Base-by-base conservation (phyloP, 1,284 basidiomycete species). In the Kwoniella shivajii region DNA sequence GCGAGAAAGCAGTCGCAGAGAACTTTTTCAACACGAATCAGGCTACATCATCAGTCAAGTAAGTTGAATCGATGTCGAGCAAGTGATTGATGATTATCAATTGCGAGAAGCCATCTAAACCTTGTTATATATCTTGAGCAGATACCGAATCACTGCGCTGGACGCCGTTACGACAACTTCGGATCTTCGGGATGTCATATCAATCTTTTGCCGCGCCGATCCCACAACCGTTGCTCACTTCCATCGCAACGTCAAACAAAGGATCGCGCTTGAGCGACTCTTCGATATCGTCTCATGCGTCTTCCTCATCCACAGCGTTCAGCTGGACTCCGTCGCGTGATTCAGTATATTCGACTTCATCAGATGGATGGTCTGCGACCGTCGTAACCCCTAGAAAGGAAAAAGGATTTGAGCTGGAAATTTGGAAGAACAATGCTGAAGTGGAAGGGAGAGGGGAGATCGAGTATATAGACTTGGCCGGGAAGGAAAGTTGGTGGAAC, bases 401-500 rank as follows among this genome's bases (percentile, higher is more conserved):
- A 20, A 47, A 36, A 22, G 26, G 16, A 10, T 47, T 47, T 22
- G 27, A 34, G 22, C 10, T 47, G n/a, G 33, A 29, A 14, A 22
- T 33, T 13, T 14, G 33, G 18, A 36, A 34, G 11, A 36, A 50
- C 22, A 36, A 13, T 4, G 14, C 10, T 6, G 14, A 39, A 14
- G 36, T 29, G 16, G 33, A 50, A 6, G 26, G n/a, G 20, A 26
- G 33, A 16, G 11, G 36, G 9, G 9, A 41, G 20, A 24, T 29
- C 10, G 51, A 53, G 14, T 53, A 53, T 38, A 43, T 45, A 11
- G 26, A 53, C 7, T 27, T 53, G 27, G 16, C 42, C 11, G 26
- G 31, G 9, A 53, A 46, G 34, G 51, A 53, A 24, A 53, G 26
- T 31, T 53, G 51, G 51, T 53, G 51, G 51, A 53, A 20, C n/a